These are phyloP conservation scores for Psilocybe sp. DNA, from an alignment of 768 basidiomycete species.

Conservation along the genomic window DNA sequence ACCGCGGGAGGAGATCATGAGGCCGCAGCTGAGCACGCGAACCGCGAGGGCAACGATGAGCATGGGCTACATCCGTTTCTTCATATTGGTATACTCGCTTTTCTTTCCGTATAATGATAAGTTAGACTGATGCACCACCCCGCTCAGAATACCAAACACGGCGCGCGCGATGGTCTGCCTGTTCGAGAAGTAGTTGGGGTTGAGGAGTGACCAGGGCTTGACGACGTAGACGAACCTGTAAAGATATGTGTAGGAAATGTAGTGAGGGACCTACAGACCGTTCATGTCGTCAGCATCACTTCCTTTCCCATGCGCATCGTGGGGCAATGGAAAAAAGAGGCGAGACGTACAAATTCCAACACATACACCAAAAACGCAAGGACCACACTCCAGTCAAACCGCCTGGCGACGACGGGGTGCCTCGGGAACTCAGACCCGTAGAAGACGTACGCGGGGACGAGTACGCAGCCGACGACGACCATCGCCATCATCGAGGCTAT, in stretches of 20 bases:
- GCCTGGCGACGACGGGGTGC: constrained; percentile 57
- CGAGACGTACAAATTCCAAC: constrained; percentile 46
- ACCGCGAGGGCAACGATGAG: no score
- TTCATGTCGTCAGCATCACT: no score
- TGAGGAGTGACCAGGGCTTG: constrained; percentile 47
- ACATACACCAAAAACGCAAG: constrained; percentile 57
- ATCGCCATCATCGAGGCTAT: constrained; percentile 51
- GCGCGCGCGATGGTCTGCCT: constrained; percentile 60
- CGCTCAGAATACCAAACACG: constrained; percentile 60
- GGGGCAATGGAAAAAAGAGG: neutral
- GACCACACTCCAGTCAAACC: constrained; percentile 61
- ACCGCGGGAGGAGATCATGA: constrained; percentile 73
- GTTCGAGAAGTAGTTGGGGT: constrained; percentile 63
- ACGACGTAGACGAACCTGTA: constrained; percentile 63
- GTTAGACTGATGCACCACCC: constrained; percentile 54
- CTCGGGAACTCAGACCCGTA: constrained; percentile 52
- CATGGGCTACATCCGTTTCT: no score
- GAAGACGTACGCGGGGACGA: constrained; percentile 40
- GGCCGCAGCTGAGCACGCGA: constrained; percentile 57
- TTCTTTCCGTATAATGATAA: no score
- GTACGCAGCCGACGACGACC: constrained; percentile 42
- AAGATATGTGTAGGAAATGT: constrained; percentile 70
- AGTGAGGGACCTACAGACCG: constrained; percentile 66
- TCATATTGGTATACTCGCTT: no score
- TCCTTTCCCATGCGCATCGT: no score